Percentiles rank a stretch among this genome's conserved stretches.
Conservation (phyloP, 805 yeast species). For the Metschnikowia lachancei region DNA sequence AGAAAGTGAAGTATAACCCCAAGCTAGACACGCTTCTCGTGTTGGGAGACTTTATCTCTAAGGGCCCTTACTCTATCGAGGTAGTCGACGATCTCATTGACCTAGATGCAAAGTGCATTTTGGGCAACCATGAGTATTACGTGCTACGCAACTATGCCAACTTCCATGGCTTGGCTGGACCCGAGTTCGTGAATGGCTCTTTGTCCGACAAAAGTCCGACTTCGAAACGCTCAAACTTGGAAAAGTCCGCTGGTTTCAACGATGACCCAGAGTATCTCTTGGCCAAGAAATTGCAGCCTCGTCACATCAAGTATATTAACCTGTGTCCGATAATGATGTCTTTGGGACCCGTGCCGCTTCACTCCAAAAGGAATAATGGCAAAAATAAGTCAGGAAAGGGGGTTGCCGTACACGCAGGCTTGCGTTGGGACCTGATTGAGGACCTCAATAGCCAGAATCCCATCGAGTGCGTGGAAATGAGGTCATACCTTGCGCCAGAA, state of each 20-base stretch:
- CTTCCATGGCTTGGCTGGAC: conserved; percentile 48
- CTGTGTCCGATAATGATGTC: conserved; percentile 61
- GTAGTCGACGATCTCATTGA: conserved; percentile 59
- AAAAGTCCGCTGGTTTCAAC: conserved; percentile 21
- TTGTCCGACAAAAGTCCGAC: not conserved
- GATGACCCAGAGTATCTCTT: conserved; percentile 41
- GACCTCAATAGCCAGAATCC: conserved; percentile 58
- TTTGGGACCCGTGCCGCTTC: conserved; percentile 59
- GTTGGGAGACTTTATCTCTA: conserved; percentile 81
- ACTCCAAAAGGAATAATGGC: conserved; percentile 22
- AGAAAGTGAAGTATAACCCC: conserved; percentile 45
- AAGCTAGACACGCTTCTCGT: conserved; percentile 59
- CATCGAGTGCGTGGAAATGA: conserved; percentile 62
- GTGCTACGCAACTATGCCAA: conserved; percentile 63
- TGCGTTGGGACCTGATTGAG: conserved; percentile 57
- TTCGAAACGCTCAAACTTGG: not conserved
- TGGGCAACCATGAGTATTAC: conserved; percentile 88
- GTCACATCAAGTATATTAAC: conserved; percentile 59
- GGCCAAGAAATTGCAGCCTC: conserved; percentile 54
- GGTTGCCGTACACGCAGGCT: conserved; percentile 81
- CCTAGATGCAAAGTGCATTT: conserved; percentile 62
- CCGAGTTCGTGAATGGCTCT: conserved; percentile 22
- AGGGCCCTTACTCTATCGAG: conserved; percentile 73
- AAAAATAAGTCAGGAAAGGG: conserved; percentile 34
- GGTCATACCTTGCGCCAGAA: conserved; percentile 64